These are phyloP conservation scores for Trichophaea hybrida DNA, from an alignment of 2,329 filamentous ascomycete genomes.

Conservation along the genomic window DNA sequence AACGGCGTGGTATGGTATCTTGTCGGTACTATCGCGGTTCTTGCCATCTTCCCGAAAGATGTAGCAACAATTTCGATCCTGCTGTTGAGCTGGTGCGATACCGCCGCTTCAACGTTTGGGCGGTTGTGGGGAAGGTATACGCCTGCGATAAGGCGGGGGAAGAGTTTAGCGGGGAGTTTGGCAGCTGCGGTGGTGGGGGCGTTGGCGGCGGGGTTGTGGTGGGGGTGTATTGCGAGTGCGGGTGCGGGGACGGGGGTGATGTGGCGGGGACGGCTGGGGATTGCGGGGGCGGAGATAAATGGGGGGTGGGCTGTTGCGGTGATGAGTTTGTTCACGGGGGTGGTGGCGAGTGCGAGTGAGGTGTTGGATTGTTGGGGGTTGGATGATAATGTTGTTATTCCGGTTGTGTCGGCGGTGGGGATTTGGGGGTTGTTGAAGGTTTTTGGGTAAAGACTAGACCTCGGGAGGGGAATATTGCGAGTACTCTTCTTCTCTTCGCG, in stretches of 20 bases:
- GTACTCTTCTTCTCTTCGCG: too few relatives aligned
- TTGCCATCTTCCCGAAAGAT: constrained; percentile 84
- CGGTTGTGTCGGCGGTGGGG: constrained; percentile 72
- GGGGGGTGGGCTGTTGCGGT: constrained; percentile 61
- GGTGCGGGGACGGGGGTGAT: constrained; percentile 58
- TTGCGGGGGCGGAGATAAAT: constrained; percentile 52
- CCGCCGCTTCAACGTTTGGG: constrained; percentile 87
- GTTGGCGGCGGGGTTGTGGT: constrained; percentile 71
- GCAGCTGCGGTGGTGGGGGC: constrained; percentile 74
- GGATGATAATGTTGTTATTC: constrained; percentile 97
- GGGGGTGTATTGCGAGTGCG: constrained; percentile 65
- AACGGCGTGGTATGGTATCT: constrained; percentile 98
- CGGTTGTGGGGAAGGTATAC: constrained; percentile 82
- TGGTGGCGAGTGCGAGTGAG: constrained; percentile 78
- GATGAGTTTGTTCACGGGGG: constrained; percentile 75
- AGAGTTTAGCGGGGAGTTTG: constrained; percentile 77
- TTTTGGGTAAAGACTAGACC: constrained; percentile 50
- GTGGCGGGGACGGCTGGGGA: constrained; percentile 60
- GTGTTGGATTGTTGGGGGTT: constrained; percentile 81
- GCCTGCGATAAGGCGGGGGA: constrained; percentile 66
- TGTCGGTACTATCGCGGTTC: constrained; percentile 71
- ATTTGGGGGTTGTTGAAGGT: constrained; percentile 84
- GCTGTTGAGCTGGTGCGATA: constrained; percentile 94
- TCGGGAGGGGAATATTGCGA: too few relatives aligned
- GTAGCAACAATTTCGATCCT: constrained; percentile 78